Evolutionary conservation across 768 basidiomycete genomes (phyloP), one percentile per base, ranked within the genome.

Genomic region (Lactarius quietus): DNA sequence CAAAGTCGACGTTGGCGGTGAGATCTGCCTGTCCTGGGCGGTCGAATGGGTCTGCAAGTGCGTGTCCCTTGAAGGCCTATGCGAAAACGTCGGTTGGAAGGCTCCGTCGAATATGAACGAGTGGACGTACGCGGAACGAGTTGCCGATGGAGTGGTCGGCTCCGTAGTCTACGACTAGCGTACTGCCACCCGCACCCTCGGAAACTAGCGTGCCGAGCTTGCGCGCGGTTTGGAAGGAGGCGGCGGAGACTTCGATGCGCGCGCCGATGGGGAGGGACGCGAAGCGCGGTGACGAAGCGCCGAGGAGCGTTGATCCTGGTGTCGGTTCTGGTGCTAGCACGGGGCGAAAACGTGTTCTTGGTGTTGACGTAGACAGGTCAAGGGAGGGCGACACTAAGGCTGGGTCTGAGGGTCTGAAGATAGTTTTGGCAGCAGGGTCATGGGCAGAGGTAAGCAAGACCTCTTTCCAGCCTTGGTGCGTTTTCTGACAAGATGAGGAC

Each of bases 1-100:
- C 84, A 76, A 98, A 98, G 76, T 99, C 95, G 56, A 99, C 96
- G 72, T 98, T 97, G 20, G 90, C 88, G 0, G 97, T 99, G 55
- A 98, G 77, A 74, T 99, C 97, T 48, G 91, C 89, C 48, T 90
- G 82, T 20, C 97, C 97, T 0, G 95, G 95, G 12, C 81, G 78
- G 59, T 89, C 81, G 72, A 98, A 96, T 4, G 92, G 80, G 73
- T 95, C 89, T 1, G 92, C 89, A 17, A 93, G 85, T 64, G 87
- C 82, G 73, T 98, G 97, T 26, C 86, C 80, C 74, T 88, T 89
- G 82, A 99, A 98, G 0, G 90, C 97, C 95, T 98, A 65, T 9
- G 36, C 31, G 17, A 5, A 23, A n/a, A 26, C 55, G 14, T 23
- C n/a, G n/a, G n/a, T n/a, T n/a, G n/a, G n/a, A n/a, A n/a, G n/a